Evolutionary conservation across 345 rosid genomes (phyloP), one percentile per base, ranked within the genome.

Genomic region (Eucalyptus lansdowneana): DNA sequence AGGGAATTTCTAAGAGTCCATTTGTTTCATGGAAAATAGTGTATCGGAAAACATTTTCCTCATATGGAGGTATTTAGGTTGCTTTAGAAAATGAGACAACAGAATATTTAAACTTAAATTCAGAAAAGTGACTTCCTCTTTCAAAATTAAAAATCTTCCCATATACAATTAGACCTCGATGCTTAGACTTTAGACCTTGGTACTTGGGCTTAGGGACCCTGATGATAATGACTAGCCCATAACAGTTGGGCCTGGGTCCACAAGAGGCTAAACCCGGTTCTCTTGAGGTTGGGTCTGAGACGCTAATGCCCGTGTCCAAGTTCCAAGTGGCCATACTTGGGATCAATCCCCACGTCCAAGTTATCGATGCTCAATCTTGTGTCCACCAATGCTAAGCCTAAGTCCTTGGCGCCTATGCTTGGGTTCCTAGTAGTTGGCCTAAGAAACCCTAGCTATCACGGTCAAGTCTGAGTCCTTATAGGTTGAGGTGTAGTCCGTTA

Each of bases 341-440:
- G 76, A 34, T 31, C 76, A 65, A 15, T 34, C 17, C 11, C 76
- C 76, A 4, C 5, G 0, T 65, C 76, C 37, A 8, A n/a, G 76
- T n/a, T 37, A n/a, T 3, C 11, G 21, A n/a, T 65, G 37, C 76
- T 65, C 21, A 14, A 65, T 65, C 37, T 16, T 65, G 76, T 3
- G 1, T n/a, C 37, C 76, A 65, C 19, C 16, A 0, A n/a, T 34
- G 40, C 11, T 16, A 0, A n/a, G 21, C 76, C 37, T 7, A 4
- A 7, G 76, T 65, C 76, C 40, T n/a, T 4, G 6, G 4, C 19
- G 3, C 40, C 11, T 17, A 14, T 65, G 76, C 76, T 16, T n/a
- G 4, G 69, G 76, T 14, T 14, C 21, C 40, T 31, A 6, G 37
- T 34, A n/a, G 3, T 65, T 65, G 40, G 76, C 21, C 76, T 9